Percentiles rank a stretch among this genome's conserved stretches.
Conservation (phyloP, 2,329 filamentous ascomycete species). For the Diatrype stigma region DNA sequence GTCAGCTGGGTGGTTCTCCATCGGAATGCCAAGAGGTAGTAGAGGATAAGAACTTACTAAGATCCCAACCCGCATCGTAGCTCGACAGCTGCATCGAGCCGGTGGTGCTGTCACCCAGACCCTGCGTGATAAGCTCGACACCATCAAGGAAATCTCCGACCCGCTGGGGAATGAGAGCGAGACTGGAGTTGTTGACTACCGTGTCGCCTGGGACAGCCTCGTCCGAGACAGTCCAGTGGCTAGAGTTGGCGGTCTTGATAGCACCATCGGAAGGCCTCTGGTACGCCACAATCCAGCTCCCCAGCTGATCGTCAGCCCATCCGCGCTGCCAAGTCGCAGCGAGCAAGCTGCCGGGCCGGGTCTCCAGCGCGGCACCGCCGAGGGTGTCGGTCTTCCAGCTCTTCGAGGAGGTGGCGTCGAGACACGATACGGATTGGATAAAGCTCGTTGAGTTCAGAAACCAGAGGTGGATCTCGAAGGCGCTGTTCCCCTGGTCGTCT, state of each 20-base stretch:
- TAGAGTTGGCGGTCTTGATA: slow-evolving; percentile 21
- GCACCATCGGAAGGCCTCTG: slow-evolving; percentile 18
- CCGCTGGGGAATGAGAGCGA: slow-evolving; percentile 18
- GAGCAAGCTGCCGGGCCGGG: slow-evolving; percentile 18
- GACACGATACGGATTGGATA: slow-evolving; percentile 14
- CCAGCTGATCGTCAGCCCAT: slow-evolving; percentile 8
- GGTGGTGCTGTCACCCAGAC: slow-evolving; percentile 5
- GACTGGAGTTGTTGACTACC: slow-evolving; percentile 17
- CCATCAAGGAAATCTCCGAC: slow-evolving; percentile 10
- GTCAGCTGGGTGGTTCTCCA: not conserved
- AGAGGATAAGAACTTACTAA: slow-evolving; percentile 3
- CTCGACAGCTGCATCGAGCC: slow-evolving; percentile 13
- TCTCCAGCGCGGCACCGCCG: slow-evolving; percentile 8
- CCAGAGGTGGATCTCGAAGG: slow-evolving; percentile 16
- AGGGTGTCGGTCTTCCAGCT: slow-evolving; percentile 19
- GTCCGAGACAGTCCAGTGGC: slow-evolving; percentile 12
- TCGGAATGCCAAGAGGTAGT: too few species aligned
- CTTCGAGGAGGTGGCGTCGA: slow-evolving; percentile 13
- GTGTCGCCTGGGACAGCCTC: slow-evolving; percentile 12
- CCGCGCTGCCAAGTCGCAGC: slow-evolving; percentile 19
- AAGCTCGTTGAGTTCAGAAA: slow-evolving; percentile 14
- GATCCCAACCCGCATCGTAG: slow-evolving; percentile 18
- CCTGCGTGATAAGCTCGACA: slow-evolving; percentile 14
- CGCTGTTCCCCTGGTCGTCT: slow-evolving; percentile 5
- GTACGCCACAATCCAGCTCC: slow-evolving; percentile 20